Conservation (phyloP, 768 basidiomycete species). For the Fomitopsis pulvina region DNA sequence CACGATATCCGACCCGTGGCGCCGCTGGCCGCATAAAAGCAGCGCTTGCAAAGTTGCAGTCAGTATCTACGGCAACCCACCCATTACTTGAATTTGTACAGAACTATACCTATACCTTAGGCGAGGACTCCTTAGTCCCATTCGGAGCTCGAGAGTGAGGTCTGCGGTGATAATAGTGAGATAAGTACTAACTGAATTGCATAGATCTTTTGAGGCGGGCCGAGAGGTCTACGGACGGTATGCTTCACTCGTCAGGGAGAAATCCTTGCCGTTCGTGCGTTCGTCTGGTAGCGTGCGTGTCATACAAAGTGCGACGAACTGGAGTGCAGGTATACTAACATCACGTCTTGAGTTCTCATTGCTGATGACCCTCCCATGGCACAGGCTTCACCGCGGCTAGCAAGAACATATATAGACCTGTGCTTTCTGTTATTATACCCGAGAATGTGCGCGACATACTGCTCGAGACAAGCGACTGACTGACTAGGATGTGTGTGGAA, state of each 20-base stretch:
- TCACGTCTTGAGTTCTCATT: background rate
- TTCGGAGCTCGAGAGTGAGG: slow-evolving; percentile 61
- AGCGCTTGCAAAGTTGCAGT: slow-evolving; percentile 49
- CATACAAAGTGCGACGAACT: slow-evolving; percentile 60
- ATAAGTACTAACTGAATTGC: background rate
- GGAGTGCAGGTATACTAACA: slow-evolving; percentile 48
- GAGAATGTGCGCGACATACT: slow-evolving; percentile 37
- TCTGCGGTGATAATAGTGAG: too few species aligned
- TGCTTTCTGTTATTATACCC: slow-evolving; percentile 48
- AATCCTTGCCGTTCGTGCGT: slow-evolving; percentile 47
- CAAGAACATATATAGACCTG: slow-evolving; percentile 35
- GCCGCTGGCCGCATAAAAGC: slow-evolving; percentile 35
- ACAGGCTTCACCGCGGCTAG: slow-evolving; percentile 59
- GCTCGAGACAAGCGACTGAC: background rate
- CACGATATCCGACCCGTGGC: slow-evolving; percentile 62
- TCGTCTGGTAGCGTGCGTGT: slow-evolving; percentile 51
- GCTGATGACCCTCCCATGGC: background rate
- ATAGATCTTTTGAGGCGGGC: slow-evolving; percentile 48
- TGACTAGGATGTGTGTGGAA: background rate
- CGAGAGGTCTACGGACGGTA: slow-evolving; percentile 49
- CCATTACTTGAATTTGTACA: slow-evolving; percentile 48
- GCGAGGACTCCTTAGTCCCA: slow-evolving; percentile 51
- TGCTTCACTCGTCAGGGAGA: slow-evolving; percentile 33
- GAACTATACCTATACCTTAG: slow-evolving; percentile 53
- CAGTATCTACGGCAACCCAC: slow-evolving; percentile 38